phyloP scores from a whole-genome alignment of 345 rosid species.

The Citrus hindsii region DNA sequence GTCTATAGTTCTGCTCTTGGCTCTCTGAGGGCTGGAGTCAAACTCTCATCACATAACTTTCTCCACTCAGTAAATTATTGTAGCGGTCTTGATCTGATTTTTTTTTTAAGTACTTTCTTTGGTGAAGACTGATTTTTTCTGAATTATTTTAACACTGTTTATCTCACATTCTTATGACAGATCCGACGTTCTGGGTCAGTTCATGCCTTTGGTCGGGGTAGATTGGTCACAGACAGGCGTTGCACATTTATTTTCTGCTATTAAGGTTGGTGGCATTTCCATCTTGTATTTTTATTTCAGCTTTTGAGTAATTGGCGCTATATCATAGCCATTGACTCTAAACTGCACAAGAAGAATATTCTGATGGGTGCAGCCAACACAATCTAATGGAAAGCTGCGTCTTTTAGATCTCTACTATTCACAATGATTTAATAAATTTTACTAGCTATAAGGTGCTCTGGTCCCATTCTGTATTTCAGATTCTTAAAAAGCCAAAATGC shows the following conservation, averaged over 20 bases:
- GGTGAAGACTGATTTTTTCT: constrained; percentile 3
- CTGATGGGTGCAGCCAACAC: not conserved
- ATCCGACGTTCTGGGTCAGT: constrained; percentile 97
- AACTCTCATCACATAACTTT: not conserved
- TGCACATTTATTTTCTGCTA: constrained; percentile 82
- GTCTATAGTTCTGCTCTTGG: not conserved
- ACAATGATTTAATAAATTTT: not conserved
- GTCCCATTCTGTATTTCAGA: not conserved
- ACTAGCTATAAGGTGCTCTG: not conserved
- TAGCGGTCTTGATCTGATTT: not conserved
- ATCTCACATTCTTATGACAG: constrained; percentile 37
- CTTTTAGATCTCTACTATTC: constrained; percentile 2
- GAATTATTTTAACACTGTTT: constrained; percentile 14
- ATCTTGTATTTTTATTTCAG: not conserved
- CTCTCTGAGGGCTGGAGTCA: constrained; percentile 1
- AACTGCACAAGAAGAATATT: not conserved
- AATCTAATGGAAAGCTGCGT: not conserved
- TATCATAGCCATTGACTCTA: not conserved
- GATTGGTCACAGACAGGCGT: constrained; percentile 99
- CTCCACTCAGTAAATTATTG: not conserved
- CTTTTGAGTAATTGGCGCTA: not conserved
- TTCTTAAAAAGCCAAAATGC: not conserved
- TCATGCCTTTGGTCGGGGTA: constrained; percentile 93
- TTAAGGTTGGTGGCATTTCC: constrained; percentile 58
- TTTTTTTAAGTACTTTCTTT: not conserved